phyloP scores from a whole-genome alignment of 495 filamentous ascomycete genomes.

The Aspergillus kassunensis region DNA sequence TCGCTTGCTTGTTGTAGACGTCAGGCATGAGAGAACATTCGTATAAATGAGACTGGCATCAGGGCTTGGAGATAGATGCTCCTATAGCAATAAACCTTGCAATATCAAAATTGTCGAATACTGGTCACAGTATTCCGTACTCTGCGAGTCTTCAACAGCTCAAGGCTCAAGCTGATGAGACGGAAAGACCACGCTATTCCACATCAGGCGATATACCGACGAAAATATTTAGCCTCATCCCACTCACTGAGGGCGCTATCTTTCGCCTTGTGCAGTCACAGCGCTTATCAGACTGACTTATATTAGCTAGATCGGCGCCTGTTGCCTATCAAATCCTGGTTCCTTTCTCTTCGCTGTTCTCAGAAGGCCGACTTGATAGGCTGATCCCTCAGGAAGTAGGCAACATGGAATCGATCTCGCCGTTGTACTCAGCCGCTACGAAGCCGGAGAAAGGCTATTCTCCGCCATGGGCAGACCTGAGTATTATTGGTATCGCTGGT shows the following conservation, averaged over 20 bases:
- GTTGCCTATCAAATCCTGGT: background rate
- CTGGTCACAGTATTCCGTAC: too few relatives aligned
- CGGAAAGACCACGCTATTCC: background rate
- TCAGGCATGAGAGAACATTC: background rate
- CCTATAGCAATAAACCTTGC: too few relatives aligned
- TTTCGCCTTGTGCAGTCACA: background rate
- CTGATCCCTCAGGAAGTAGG: constrained; percentile 9
- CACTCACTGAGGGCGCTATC: background rate
- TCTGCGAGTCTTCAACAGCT: background rate
- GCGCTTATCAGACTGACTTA: constrained; percentile 6
- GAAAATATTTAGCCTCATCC: constrained; percentile 5
- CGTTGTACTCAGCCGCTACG: constrained; percentile 38
- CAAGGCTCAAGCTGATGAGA: background rate
- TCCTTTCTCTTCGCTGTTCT: background rate
- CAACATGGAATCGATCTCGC: constrained; percentile 44
- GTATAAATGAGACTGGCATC: background rate
- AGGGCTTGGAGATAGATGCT: background rate
- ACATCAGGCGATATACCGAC: constrained; percentile 6
- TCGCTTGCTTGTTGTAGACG: constrained; percentile 1
- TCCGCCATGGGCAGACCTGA: constrained; percentile 90
- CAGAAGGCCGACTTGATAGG: background rate
- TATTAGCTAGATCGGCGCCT: background rate
- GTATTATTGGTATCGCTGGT: constrained; percentile 93
- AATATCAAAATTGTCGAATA: too few relatives aligned
- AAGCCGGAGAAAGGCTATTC: constrained; percentile 64